phyloP scores from a whole-genome alignment of 2,329 filamentous ascomycete genomes.

The Elsinoe necatrix region DNA sequence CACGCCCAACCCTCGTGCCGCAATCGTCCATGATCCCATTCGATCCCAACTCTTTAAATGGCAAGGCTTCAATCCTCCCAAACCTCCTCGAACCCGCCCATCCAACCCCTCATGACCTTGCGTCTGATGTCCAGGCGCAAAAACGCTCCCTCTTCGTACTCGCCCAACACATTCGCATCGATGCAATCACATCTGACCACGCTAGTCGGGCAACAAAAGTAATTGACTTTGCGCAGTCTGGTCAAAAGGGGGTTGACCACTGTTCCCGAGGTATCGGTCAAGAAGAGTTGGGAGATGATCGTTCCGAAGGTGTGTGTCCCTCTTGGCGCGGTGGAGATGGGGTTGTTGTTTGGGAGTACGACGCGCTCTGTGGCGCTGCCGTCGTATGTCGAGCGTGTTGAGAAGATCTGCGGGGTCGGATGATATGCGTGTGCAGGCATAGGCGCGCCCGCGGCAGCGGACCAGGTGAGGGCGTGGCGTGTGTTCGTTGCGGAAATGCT shows the following conservation, averaged over 20 bases:
- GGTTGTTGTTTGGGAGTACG: neutral
- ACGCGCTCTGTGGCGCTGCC: neutral
- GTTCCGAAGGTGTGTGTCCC: neutral
- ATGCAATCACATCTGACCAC: slow-evolving; percentile 6
- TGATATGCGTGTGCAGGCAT: neutral
- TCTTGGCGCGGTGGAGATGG: neutral
- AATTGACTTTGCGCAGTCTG: neutral
- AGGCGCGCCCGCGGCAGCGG: neutral
- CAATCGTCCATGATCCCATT: too few relatives aligned
- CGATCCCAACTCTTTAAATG: too few relatives aligned
- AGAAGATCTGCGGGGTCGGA: neutral
- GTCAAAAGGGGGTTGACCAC: neutral
- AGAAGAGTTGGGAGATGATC: neutral
- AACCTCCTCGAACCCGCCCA: slow-evolving; percentile 1
- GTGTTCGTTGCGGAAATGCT: neutral
- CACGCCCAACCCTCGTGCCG: too few relatives aligned
- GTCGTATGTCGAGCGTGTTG: neutral
- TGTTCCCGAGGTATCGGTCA: neutral
- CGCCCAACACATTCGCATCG: slow-evolving; percentile 1
- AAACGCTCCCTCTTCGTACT: slow-evolving; percentile 6
- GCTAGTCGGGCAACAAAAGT: neutral
- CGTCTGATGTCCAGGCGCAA: slow-evolving; percentile 5
- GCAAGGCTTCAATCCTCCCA: neutral
- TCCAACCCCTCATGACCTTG: neutral
- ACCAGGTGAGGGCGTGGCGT: neutral